A percentile compares a stretch with the other conserved stretches of the same genome.
These are phyloP conservation scores for Boletus tomentosulus DNA, from an alignment of 768 basidiomycete species.

Conservation along the genomic window DNA sequence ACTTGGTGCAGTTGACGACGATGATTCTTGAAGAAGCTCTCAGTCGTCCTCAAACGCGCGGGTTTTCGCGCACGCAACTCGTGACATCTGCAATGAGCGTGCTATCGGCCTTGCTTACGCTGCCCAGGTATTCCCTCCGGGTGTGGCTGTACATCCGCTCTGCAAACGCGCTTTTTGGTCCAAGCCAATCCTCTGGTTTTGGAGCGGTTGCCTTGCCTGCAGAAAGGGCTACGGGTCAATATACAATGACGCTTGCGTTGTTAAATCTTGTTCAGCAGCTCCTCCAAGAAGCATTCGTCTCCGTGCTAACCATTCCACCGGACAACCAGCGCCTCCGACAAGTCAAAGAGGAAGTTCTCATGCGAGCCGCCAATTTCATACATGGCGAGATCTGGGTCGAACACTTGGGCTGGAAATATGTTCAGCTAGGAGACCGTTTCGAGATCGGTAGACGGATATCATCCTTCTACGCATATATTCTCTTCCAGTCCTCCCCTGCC, in stretches of 20 bases:
- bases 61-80: slow-evolving; percentile 51
- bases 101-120: slow-evolving; percentile 67
- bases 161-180: slow-evolving; percentile 71
- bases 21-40: slow-evolving; percentile 79
- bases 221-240: slow-evolving; percentile 68
- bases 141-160: slow-evolving; percentile 89
- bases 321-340: slow-evolving; percentile 60
- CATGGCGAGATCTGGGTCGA: slow-evolving; percentile 88
- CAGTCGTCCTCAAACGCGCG: slow-evolving; percentile 44
- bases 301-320: slow-evolving; percentile 43
- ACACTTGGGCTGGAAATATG: slow-evolving; percentile 83
- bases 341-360: slow-evolving; percentile 80
- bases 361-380: slow-evolving; percentile 72
- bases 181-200: slow-evolving; percentile 49
- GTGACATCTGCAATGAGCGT: slow-evolving; percentile 82
- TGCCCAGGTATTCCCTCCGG: slow-evolving; percentile 71
- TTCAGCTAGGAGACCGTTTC: slow-evolving; percentile 75
- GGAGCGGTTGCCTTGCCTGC: slow-evolving; percentile 63
- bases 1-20: slow-evolving; percentile 75
- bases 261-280: slow-evolving; percentile 73
- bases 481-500: slow-evolving; percentile 57
- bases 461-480: slow-evolving; percentile 60
- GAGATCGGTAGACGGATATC: slow-evolving; percentile 72
- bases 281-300: slow-evolving; percentile 65
- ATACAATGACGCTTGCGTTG: slow-evolving; percentile 79